These are phyloP conservation scores for Haplosporangium gracile DNA, from an alignment of 192 early-diverging fungal species.

Conservation along the genomic window DNA sequence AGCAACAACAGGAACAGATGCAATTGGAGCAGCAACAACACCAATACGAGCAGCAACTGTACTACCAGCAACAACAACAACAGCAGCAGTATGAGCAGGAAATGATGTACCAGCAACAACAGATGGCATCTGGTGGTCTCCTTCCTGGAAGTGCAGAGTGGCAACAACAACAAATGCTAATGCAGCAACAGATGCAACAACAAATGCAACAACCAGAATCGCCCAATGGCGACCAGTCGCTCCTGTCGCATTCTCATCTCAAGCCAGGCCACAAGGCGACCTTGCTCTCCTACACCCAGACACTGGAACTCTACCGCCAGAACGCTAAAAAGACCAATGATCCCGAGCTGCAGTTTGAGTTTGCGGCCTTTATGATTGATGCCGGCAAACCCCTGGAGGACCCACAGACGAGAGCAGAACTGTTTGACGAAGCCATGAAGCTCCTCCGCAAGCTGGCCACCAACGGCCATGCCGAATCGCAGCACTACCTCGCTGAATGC, in stretches of 20 bases:
- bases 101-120: conserved; percentile 41
- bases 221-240: conserved; percentile 22
- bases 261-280: conserved; percentile 70
- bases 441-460: conserved; percentile 71
- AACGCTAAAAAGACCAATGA: conserved; percentile 78
- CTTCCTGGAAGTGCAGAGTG: not conserved
- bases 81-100: conserved; percentile 42
- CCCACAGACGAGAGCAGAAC: conserved; percentile 59
- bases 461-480: conserved; percentile 75
- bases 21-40: conserved; percentile 38
- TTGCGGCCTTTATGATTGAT: conserved; percentile 76
- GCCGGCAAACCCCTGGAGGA: conserved; percentile 68
- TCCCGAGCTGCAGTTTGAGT: conserved; percentile 74
- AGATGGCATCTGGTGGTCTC: conserved; percentile 18
- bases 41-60: conserved; percentile 39
- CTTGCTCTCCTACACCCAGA: conserved; percentile 65
- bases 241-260: conserved; percentile 67
- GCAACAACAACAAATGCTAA: conserved; percentile 1
- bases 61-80: conserved; percentile 20
- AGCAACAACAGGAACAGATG: conserved; percentile 7
- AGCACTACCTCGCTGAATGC: conserved; percentile 78
- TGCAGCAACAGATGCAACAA: conserved; percentile 24
- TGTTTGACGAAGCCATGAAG: conserved; percentile 78
- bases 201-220: conserved; percentile 34
- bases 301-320: conserved; percentile 71